phyloP scores from a whole-genome alignment of 768 basidiomycete species.

The Cantharellus anzutake region DNA sequence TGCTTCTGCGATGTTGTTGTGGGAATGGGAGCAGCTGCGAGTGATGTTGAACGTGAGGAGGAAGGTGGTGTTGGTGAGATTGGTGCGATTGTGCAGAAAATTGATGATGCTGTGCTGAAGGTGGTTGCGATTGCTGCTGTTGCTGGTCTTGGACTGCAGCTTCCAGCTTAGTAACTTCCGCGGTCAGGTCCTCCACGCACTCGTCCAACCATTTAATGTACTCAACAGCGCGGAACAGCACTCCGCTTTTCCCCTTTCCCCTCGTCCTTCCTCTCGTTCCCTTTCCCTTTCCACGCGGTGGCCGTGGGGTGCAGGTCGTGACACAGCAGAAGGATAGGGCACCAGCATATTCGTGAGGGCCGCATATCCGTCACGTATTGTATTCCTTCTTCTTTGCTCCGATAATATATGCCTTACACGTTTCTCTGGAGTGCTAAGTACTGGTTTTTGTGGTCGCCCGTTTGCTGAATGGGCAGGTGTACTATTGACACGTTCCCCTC shows the following conservation, averaged over 20 bases:
- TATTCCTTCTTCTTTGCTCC: conserved; percentile 83
- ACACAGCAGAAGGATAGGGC: conserved; percentile 25
- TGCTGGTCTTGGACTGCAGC: conserved; percentile 24
- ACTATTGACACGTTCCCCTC: background rate
- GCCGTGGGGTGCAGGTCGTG: conserved; percentile 4
- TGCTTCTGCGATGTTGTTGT: background rate
- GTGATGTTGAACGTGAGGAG: background rate
- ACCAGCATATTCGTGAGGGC: conserved; percentile 68
- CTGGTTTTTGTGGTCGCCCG: conserved; percentile 25
- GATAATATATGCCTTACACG: conserved; percentile 87
- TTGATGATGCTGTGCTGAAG: no score
- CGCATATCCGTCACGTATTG: conserved; percentile 77
- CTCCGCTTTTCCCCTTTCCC: conserved; percentile 77
- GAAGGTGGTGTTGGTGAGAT: background rate
- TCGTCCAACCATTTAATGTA: conserved; percentile 79
- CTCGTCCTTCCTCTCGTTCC: conserved; percentile 36
- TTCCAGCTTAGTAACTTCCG: conserved; percentile 52
- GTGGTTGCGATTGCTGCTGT: no score
- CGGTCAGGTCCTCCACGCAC: conserved; percentile 46
- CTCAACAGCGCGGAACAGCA: conserved; percentile 70
- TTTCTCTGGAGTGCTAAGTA: conserved; percentile 71
- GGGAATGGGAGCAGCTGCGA: background rate
- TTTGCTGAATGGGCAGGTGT: no score
- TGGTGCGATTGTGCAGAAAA: background rate
- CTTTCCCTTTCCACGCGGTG: background rate